Base-by-base conservation (phyloP, 2,329 filamentous ascomycete species). In the Colletotrichum shisoi region DNA sequence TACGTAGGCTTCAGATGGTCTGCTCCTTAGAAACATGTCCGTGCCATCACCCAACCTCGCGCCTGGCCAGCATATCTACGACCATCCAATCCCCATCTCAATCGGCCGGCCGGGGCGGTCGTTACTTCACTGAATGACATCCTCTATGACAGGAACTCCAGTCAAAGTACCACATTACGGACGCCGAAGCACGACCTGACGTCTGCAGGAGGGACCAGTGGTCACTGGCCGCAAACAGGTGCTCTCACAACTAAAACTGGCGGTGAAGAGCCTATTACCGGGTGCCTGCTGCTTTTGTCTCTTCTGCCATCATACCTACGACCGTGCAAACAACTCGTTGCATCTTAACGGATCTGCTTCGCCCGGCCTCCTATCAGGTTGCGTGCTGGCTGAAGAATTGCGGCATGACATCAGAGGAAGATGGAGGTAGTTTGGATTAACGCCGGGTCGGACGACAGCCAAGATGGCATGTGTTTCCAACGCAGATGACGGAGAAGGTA, bases 61-160 rank as follows among this genome's bases (percentile, higher is more conserved):
- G 70, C 71, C 67, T 72, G 72, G 72, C 69, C 73, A 60, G 67
- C n/a, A 59, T 65, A 62, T 58, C 70, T 75, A 73, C 73, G 72
- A 61, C 74, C 74, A 70, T 67, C 61, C 72, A 34, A 9, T 3
- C 73, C 49, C 46, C 40, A 31, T 19, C 61, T 66, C 67, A 66
- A 64, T 56, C 46, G 40, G 53, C 56, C 46, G 40, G 53, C 56
- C 46, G 40, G 53, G 27, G 53, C 53, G 17, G 42, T 12, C 8
- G 17, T 19, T 51, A 63, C 39, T 57, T 57, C 52, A 31, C 27
- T 51, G 27, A 39, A 24, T 21, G 39, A 31, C 27, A 31, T 34
- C 12, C 19, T 39, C 53, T 17, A 9, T 24, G n/a, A 31, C 39
- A 31, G 52, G 59, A 46, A 57, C 46, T 21, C 59, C 31, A 24